phyloP scores from a whole-genome alignment of 2,329 filamentous ascomycete species.

The Nannizziopsis arthrosporioides region DNA sequence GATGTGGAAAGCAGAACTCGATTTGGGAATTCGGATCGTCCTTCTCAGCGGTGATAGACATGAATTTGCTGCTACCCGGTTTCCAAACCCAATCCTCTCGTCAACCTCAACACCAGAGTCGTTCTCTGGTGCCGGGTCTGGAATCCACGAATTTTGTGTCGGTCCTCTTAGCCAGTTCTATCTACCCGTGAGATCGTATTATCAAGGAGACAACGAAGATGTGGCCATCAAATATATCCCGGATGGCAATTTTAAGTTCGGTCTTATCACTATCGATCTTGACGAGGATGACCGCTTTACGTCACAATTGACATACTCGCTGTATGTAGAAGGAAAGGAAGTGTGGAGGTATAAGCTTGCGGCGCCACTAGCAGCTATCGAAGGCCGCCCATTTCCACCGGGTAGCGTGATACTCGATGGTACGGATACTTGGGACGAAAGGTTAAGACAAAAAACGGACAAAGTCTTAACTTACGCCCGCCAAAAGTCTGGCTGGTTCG shows the following conservation, averaged over 20 bases:
- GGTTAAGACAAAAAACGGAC: conserved; percentile 15
- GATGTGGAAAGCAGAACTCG: conserved; percentile 75
- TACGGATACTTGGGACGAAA: conserved; percentile 8
- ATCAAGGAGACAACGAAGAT: conserved; percentile 69
- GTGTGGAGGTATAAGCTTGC: conserved; percentile 51
- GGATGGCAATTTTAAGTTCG: conserved; percentile 80
- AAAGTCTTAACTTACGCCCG: conserved; percentile 8
- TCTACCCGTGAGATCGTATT: conserved; percentile 70
- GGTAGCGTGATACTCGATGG: conserved; percentile 27
- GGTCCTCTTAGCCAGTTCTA: conserved; percentile 93
- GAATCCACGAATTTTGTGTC: conserved; percentile 77
- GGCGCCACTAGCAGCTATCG: conserved; percentile 22
- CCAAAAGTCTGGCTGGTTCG: conserved; percentile 15
- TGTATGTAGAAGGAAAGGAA: conserved; percentile 72
- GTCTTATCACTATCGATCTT: conserved; percentile 65
- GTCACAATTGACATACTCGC: conserved; percentile 53
- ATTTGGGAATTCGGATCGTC: conserved; percentile 62
- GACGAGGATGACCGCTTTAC: conserved; percentile 48
- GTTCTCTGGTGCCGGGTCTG: conserved; percentile 23
- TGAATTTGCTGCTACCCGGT: conserved; percentile 83
- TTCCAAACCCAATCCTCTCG: conserved; percentile 38
- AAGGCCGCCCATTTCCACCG: conserved; percentile 18
- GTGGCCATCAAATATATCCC: conserved; percentile 72
- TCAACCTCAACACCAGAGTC: conserved; percentile 13
- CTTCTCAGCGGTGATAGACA: conserved; percentile 88